phyloP scores from a whole-genome alignment of 108 stramenopile genomes.

The Schizochytrium sp. region DNA sequence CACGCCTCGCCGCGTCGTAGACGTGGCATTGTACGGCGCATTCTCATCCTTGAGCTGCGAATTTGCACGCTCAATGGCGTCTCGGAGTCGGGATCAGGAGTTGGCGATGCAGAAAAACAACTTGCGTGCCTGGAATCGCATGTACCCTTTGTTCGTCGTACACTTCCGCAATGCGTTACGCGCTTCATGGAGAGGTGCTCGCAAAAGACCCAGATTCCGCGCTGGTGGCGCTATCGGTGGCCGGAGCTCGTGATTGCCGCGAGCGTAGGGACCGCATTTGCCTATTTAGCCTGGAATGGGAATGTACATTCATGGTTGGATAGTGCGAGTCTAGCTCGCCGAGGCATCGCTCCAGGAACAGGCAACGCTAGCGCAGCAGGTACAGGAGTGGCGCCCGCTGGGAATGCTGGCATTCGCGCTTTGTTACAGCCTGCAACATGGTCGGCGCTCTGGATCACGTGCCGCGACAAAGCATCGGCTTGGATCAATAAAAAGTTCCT shows the following conservation, averaged over 20 bases:
- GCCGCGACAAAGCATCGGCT: background rate
- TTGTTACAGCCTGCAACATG: background rate
- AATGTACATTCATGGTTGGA: background rate
- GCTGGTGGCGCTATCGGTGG: background rate
- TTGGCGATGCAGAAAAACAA: background rate
- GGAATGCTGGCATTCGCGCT: background rate
- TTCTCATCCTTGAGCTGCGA: background rate
- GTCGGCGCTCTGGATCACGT: background rate
- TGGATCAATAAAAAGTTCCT: background rate
- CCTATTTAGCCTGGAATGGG: background rate
- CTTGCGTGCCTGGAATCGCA: background rate
- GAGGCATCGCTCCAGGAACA: background rate
- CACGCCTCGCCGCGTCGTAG: background rate
- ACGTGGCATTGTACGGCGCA: background rate
- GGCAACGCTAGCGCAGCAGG: background rate
- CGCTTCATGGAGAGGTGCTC: background rate
- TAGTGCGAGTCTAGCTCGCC: background rate
- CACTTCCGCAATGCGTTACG: background rate
- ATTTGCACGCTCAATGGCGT: background rate
- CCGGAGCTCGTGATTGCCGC: background rate
- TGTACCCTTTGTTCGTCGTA: background rate
- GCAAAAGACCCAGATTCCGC: background rate
- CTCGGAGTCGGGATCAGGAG: background rate
- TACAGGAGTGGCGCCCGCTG: too few species aligned
- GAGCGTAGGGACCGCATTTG: background rate